Evolutionary conservation across 2,329 filamentous ascomycete species (phyloP).

Genomic region (Xylaria sp.): DNA sequence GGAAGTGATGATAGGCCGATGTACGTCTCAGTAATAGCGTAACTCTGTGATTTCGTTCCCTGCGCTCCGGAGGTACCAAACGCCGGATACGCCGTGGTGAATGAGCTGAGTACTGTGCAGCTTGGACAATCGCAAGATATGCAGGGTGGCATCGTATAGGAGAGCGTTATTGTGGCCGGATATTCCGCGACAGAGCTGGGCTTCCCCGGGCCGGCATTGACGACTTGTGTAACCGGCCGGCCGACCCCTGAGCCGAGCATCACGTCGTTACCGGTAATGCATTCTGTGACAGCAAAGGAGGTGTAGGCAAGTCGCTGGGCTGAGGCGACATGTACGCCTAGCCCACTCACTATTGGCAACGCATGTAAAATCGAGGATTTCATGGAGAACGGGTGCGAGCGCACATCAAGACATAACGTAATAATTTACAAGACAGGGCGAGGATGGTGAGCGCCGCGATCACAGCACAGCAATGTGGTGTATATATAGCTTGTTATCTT

Average conservation of each 20-base stretch:
- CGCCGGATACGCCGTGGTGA: slow-evolving; percentile 22
- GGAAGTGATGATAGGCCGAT: slow-evolving; percentile 32
- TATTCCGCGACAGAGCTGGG: neutral
- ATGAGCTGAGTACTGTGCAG: slow-evolving; percentile 32
- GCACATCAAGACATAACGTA: neutral
- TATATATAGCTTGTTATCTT: too few relatives aligned
- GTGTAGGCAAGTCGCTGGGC: slow-evolving; percentile 23
- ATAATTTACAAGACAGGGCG: neutral
- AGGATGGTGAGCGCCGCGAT: neutral
- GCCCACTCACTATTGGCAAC: slow-evolving; percentile 6
- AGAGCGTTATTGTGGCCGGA: slow-evolving; percentile 1
- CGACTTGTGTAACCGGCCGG: neutral
- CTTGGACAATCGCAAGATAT: slow-evolving; percentile 24
- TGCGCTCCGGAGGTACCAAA: slow-evolving; percentile 17
- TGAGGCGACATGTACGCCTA: neutral
- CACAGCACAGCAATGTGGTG: neutral
- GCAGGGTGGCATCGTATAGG: slow-evolving; percentile 32
- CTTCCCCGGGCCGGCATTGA: neutral
- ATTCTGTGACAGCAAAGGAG: slow-evolving; percentile 26
- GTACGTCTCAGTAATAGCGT: slow-evolving; percentile 35
- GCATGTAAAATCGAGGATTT: neutral
- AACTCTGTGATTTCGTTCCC: slow-evolving; percentile 16
- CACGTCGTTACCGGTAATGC: neutral
- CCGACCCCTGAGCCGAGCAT: neutral
- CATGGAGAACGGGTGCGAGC: slow-evolving; percentile 9